Percentiles rank a stretch among this genome's conserved stretches.
These are phyloP conservation scores for Piromyces finnis DNA, from an alignment of 192 early-diverging fungal species.

Conservation along the genomic window DNA sequence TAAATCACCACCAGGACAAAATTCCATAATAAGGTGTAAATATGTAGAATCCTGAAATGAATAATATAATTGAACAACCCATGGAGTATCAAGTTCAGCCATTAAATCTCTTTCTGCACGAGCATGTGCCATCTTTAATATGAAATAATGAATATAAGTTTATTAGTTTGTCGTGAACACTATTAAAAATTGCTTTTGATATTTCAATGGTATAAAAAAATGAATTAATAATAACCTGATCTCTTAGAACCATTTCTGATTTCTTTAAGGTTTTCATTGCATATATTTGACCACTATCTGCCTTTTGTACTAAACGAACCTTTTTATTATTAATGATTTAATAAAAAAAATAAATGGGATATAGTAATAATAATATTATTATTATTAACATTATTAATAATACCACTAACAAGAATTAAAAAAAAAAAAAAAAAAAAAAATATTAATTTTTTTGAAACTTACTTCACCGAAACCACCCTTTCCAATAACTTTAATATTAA, in stretches of 20 bases:
- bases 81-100: conserved; percentile 75
- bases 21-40: conserved; percentile 99
- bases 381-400: too few species aligned
- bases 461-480: conserved; percentile 97
- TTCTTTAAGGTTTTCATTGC: conserved; percentile 28
- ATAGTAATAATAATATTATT: too few species aligned
- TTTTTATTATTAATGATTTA: conserved; percentile 1
- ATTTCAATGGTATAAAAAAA: too few species aligned
- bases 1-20: conserved; percentile 94
- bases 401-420: too few species aligned
- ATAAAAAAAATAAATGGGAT: too few species aligned
- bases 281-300: conserved; percentile 93
- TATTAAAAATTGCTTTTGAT: too few species aligned
- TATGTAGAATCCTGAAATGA: conserved; percentile 91
- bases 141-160: too few species aligned
- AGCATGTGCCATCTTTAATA: conserved; percentile 68
- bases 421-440: too few species aligned
- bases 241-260: conserved; percentile 95
- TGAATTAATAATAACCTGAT: conserved; percentile 61
- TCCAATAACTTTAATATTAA: conserved; percentile 93
- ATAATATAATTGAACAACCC: conserved; percentile 96
- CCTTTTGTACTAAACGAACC: conserved; percentile 93
- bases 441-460: background rate
- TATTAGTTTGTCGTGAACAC: too few species aligned
- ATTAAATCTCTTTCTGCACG: conserved; percentile 96